Percentiles rank a stretch among this genome's conserved stretches.
Conservation (phyloP, 371 early-diverging fungal genomes). For the Choanephora cucurbitarum region DNA sequence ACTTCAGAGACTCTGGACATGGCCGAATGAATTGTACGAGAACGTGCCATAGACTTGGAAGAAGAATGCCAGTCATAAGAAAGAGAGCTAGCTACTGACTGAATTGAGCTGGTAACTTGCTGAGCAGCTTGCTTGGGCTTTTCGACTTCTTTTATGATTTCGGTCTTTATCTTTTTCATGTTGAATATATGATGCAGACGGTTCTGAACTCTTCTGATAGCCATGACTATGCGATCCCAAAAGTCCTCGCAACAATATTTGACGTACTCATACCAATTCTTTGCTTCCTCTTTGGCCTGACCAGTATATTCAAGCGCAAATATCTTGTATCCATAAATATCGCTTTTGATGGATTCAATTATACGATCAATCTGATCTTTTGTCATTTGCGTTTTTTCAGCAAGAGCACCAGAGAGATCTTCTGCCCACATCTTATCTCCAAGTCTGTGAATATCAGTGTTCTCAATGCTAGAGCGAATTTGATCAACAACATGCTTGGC, state of each 20-base stretch:
- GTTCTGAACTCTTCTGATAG: not conserved
- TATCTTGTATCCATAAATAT: slow-evolving; percentile 19
- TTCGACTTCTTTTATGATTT: not conserved
- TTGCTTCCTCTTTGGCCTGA: slow-evolving; percentile 7
- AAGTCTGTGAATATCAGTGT: slow-evolving; percentile 16
- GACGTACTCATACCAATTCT: slow-evolving; percentile 9
- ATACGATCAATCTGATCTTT: slow-evolving; percentile 21
- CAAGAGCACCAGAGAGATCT: slow-evolving; percentile 8
- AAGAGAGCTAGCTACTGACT: slow-evolving; percentile 20
- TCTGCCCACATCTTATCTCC: slow-evolving; percentile 25
- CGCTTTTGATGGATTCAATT: slow-evolving; percentile 18
- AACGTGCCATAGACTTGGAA: slow-evolving; percentile 11
- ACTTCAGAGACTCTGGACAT: slow-evolving; percentile 8
- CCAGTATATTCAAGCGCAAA: slow-evolving; percentile 22
- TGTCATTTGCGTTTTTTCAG: slow-evolving; percentile 15
- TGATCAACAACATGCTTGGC: slow-evolving; percentile 11
- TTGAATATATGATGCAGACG: not conserved
- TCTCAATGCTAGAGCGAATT: slow-evolving; percentile 10
- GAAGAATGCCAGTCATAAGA: slow-evolving; percentile 15
- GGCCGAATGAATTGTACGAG: slow-evolving; percentile 13
- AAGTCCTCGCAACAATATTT: slow-evolving; percentile 2
- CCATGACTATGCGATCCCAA: slow-evolving; percentile 1
- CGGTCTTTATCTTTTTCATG: not conserved
- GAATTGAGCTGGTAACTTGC: slow-evolving; percentile 10
- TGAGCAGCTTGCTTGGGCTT: slow-evolving; percentile 4